Base-by-base conservation (phyloP, 2,329 filamentous ascomycete species). In the Meredithiella fracta region DNA sequence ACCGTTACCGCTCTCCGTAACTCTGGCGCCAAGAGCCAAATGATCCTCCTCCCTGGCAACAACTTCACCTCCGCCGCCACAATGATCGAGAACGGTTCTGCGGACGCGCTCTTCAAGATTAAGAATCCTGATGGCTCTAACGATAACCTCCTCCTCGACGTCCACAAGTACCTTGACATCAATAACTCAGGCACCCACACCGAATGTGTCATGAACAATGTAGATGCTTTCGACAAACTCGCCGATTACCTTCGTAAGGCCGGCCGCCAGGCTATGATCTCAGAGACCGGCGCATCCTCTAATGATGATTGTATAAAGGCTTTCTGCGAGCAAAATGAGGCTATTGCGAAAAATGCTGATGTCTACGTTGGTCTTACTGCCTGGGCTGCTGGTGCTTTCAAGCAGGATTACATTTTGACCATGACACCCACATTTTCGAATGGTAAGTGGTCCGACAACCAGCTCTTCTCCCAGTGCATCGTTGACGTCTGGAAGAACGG, bases 1-100 rank as follows among this genome's bases (percentile, higher is more conserved):
- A 79, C 72, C 15, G 82, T 86, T 1, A 80, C 75, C 0, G 82
- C 79, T 2, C 84, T 86, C 62, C 77, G 82, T 47, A 65, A 73
- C 44, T 75, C 78, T 1, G 82, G 81, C n/a, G 80, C 81, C n/a
- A 73, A 69, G 0, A 67, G 68, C 20, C 78, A 85, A 60, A 74
- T 78, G 62, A 83, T 85, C 60, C 70, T 85, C 11, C 72, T 84
- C 1, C 77, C 82, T 0, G 82, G 82, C 1, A 80, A 72, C 38
- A 75, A 77, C 62, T 85, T 74, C 63, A 73, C 76, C 6, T 72
- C 69, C 53, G 76, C 74, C 1, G 70, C 67, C 40, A 68, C 68
- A 1, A 71, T 78, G 53, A 67, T 77, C 22, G 68, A 68, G 2
- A 71, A 67, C 40, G 74, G 74, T 2, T 75, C 73, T 11, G 76